A percentile compares a stretch with the other conserved stretches of the same genome.
Evolutionary conservation across 2,329 filamentous ascomycete genomes (phyloP).

Genomic region (Onygena corvina): DNA sequence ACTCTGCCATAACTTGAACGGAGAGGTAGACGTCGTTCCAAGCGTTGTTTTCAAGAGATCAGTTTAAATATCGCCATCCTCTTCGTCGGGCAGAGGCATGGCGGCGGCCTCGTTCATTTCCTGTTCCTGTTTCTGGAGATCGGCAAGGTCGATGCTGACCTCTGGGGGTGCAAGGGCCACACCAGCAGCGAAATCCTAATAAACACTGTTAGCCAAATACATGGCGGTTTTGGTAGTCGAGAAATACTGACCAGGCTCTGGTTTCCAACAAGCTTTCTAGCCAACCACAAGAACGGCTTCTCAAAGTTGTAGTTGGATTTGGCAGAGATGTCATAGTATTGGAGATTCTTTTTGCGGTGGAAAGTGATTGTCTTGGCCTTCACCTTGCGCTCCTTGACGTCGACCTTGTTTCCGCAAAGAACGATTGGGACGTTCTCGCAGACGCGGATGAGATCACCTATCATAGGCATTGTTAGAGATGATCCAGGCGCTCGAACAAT

Average conservation of each 20-base stretch:
- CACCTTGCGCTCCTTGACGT: conserved; percentile 99
- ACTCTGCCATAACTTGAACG: neutral
- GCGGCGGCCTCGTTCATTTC: conserved; percentile 75
- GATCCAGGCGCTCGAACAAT: conserved; percentile 14
- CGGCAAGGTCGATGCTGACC: conserved; percentile 71
- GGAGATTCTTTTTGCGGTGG: conserved; percentile 99
- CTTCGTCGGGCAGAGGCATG: conserved; percentile 87
- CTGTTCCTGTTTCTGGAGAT: conserved; percentile 69
- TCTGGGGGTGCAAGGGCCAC: conserved; percentile 89
- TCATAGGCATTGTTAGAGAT: too few species aligned
- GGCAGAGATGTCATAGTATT: conserved; percentile 98
- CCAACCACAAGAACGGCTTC: conserved; percentile 98
- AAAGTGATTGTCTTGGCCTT: conserved; percentile 99
- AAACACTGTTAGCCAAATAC: conserved; percentile 17
- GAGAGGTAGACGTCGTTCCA: neutral
- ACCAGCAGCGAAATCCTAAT: conserved; percentile 87
- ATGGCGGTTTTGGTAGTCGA: conserved; percentile 1
- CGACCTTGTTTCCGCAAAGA: conserved; percentile 92
- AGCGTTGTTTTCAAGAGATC: conserved; percentile 1
- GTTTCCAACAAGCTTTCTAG: conserved; percentile 97
- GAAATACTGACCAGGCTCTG: conserved; percentile 55
- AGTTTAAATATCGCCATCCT: conserved; percentile 54
- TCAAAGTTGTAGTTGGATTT: conserved; percentile 95
- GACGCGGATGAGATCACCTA: conserved; percentile 89
- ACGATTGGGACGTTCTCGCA: conserved; percentile 99